These are phyloP conservation scores for Sphaerulina vaccinii DNA, from an alignment of 2,329 filamentous ascomycete species.

Conservation along the genomic window DNA sequence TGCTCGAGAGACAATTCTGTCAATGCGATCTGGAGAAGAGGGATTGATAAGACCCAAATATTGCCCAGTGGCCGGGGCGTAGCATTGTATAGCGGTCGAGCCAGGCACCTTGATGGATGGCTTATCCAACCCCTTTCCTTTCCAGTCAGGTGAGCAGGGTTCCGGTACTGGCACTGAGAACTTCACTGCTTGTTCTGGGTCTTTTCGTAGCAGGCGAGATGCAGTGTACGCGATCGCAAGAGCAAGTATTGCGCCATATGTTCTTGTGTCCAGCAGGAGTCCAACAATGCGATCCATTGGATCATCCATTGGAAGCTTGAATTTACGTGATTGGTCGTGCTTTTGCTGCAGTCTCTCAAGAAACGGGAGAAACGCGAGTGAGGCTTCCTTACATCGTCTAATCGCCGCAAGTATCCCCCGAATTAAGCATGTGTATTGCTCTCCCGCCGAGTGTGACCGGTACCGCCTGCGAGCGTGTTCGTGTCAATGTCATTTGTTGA, in stretches of 20 bases:
- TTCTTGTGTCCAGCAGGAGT: constrained; percentile 2
- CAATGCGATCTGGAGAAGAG: constrained; percentile 72
- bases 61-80: constrained; percentile 84
- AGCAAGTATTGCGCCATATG: constrained; percentile 1
- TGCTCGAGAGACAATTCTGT: constrained; percentile 72
- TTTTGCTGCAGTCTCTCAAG: too few species aligned
- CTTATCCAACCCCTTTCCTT: constrained; percentile 57
- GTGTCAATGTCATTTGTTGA: too few species aligned
- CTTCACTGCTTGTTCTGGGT: constrained; percentile 27
- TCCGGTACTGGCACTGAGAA: constrained; percentile 55
- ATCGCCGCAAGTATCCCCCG: too few species aligned
- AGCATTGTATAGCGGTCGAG: constrained; percentile 73
- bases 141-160: constrained; percentile 54
- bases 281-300: constrained; percentile 2
- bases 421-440: too few species aligned
- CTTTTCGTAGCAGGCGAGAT: constrained; percentile 10
- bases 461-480: too few species aligned
- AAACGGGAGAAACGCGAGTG: too few species aligned
- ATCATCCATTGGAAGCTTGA: background rate
- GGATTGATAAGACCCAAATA: constrained; percentile 78
- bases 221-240: constrained; percentile 9
- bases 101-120: constrained; percentile 65
- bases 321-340: background rate
- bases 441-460: too few species aligned
- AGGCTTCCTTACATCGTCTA: too few species aligned